Conservation (phyloP, 2,329 filamentous ascomycete genomes). For the Plectosphaerella cucumerina region DNA sequence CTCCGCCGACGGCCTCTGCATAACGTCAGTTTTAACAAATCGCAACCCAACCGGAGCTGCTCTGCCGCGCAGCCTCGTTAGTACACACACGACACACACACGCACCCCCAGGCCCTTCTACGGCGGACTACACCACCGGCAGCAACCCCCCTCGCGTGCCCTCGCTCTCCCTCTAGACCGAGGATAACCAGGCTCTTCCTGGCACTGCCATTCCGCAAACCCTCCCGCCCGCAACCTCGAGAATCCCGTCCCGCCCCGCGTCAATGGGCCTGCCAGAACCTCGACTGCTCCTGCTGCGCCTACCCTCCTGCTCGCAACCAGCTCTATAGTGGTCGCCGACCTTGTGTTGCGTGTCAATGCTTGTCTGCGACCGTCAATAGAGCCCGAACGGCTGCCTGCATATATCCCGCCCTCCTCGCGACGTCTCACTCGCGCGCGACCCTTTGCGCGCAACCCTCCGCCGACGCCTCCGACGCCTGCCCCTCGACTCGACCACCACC, state of each 20-base stretch:
- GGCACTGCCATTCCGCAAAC: neutral
- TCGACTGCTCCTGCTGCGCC: neutral
- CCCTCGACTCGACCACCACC: too few species aligned
- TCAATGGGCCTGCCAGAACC: conserved; percentile 3
- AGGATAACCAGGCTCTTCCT: conserved; percentile 11
- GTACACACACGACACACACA: neutral
- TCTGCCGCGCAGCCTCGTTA: neutral
- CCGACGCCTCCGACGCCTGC: neutral
- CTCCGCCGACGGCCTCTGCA: too few species aligned
- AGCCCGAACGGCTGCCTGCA: conserved; percentile 12
- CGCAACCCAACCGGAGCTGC: neutral
- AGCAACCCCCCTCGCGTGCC: neutral
- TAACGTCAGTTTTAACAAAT: too few species aligned
- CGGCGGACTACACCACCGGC: neutral
- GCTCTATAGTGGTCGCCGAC: conserved; percentile 7
- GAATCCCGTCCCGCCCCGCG: conserved; percentile 3
- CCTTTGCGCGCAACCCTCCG: neutral
- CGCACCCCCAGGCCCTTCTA: neutral
- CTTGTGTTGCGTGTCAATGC: conserved; percentile 9
- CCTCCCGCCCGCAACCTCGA: neutral
- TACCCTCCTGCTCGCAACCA: neutral
- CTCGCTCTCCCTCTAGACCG: conserved; percentile 7
- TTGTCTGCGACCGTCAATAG: conserved; percentile 9
- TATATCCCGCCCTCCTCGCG: conserved; percentile 6
- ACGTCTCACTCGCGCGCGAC: conserved; percentile 8